Evolutionary conservation across 257 asterid genomes (phyloP).

Genomic region (Mentha longifolia): DNA sequence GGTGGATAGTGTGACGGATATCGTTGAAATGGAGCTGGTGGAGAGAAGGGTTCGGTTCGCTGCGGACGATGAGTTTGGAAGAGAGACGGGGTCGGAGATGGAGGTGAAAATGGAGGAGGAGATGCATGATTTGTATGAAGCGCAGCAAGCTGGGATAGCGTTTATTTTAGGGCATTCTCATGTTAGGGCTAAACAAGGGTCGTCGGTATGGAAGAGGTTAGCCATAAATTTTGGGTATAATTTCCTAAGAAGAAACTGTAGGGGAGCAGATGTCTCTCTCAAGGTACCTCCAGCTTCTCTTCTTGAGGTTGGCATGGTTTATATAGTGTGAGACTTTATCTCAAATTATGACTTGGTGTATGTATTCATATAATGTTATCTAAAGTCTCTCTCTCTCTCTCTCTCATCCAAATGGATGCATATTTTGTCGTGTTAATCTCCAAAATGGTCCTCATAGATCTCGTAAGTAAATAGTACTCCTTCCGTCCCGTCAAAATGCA

Average conservation of each 20-base stretch:
- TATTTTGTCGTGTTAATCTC: too few relatives aligned
- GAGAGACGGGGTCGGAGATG: slow-evolving; percentile 40
- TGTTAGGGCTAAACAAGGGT: slow-evolving; percentile 82
- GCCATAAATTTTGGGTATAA: slow-evolving; percentile 83
- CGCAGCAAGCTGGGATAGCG: slow-evolving; percentile 83
- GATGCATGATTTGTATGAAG: slow-evolving; percentile 72
- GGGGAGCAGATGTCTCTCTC: slow-evolving; percentile 89
- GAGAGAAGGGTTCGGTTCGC: slow-evolving; percentile 67
- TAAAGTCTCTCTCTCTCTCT: too few relatives aligned
- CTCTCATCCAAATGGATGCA: too few relatives aligned
- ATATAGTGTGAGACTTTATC: too few relatives aligned
- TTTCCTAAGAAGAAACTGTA: slow-evolving; percentile 77
- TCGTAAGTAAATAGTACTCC: too few relatives aligned
- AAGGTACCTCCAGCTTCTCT: slow-evolving; percentile 98
- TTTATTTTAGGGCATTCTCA: slow-evolving; percentile 91
- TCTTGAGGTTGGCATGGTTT: slow-evolving; percentile 85
- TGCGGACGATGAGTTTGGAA: slow-evolving; percentile 44
- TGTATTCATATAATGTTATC: not conserved
- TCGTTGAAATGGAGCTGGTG: slow-evolving; percentile 51
- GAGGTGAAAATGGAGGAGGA: slow-evolving; percentile 58
- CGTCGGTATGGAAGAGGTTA: slow-evolving; percentile 73
- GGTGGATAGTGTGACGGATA: slow-evolving; percentile 47
- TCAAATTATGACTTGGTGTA: not conserved
- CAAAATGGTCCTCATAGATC: too few relatives aligned
- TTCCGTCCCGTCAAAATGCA: too few relatives aligned